Percentiles rank a stretch among this genome's conserved stretches.
Conservation (phyloP, 2,329 filamentous ascomycete species). For the Xylariaceae sp. region DNA sequence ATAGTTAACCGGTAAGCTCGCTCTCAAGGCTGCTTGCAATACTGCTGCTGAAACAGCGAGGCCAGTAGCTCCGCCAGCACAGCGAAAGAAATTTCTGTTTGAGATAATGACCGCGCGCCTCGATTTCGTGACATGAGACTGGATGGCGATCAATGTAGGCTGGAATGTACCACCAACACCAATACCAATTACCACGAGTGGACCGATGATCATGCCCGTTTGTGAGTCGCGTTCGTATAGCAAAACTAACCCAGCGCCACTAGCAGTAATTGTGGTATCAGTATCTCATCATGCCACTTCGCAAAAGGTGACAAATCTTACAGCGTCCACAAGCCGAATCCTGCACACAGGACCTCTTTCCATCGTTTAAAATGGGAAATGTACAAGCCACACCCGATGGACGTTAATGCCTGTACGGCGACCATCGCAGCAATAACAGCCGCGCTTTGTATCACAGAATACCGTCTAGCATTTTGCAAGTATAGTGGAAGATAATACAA, state of each 20-base stretch:
- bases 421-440: constrained; percentile 57
- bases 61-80: constrained; percentile 62
- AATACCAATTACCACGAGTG: constrained; percentile 56
- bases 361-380: constrained; percentile 64
- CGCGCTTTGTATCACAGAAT: constrained; percentile 52
- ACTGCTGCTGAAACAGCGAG: constrained; percentile 63
- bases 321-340: constrained; percentile 45
- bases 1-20: constrained; percentile 35
- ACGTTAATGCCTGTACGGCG: constrained; percentile 51
- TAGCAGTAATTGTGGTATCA: constrained; percentile 11
- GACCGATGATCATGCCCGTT: constrained; percentile 54
- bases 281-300: background rate
- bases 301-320: constrained; percentile 26
- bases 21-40: constrained; percentile 40
- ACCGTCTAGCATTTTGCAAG: constrained; percentile 59
- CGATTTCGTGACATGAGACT: constrained; percentile 61
- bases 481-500: constrained; percentile 68
- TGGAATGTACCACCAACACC: constrained; percentile 59
- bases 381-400: constrained; percentile 60
- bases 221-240: constrained; percentile 53
- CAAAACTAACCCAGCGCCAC: constrained; percentile 58
- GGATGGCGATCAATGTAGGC: constrained; percentile 60
- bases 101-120: constrained; percentile 68
- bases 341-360: constrained; percentile 60
- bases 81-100: constrained; percentile 67